phyloP scores from a whole-genome alignment of 176 grass and related monocot genomes.

The Zea luxurians region DNA sequence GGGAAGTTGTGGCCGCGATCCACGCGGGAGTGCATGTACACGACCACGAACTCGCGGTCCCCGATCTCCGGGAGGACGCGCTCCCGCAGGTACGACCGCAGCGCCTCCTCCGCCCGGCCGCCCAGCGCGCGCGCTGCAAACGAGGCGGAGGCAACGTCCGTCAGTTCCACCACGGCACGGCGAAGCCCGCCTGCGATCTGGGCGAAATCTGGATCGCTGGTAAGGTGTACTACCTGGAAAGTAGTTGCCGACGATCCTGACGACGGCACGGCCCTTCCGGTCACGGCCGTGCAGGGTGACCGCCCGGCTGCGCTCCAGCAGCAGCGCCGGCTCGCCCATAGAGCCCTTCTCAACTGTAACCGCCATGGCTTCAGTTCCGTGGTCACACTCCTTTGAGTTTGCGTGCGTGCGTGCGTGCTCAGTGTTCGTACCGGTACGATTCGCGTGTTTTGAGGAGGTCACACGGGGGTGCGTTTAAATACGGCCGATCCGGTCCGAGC shows the following conservation, averaged over 20 bases:
- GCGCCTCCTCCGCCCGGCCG: conserved; percentile 50
- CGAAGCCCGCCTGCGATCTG: neutral
- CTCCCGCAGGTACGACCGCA: conserved; percentile 46
- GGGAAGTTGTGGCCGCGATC: conserved; percentile 69
- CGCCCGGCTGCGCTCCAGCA: conserved; percentile 62
- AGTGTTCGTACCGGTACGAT: neutral
- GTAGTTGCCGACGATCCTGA: conserved; percentile 81
- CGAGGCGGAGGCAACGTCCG: neutral
- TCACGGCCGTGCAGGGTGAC: conserved; percentile 66
- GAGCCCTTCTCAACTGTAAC: conserved; percentile 6
- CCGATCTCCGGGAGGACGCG: conserved; percentile 55
- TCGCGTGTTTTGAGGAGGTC: neutral
- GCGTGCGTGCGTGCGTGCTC: neutral
- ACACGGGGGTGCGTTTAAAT: conserved; percentile 35
- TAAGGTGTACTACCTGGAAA: conserved; percentile 50
- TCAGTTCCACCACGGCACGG: neutral
- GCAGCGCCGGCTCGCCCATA: conserved; percentile 37
- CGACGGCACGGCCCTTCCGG: conserved; percentile 54
- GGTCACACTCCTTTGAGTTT: neutral
- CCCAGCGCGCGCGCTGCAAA: conserved; percentile 58
- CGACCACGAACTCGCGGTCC: conserved; percentile 57
- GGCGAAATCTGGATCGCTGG: neutral
- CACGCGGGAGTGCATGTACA: conserved; percentile 76
- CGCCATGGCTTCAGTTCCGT: conserved; percentile 9
- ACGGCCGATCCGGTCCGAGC: neutral